Base-by-base conservation (phyloP, 306 rosid species). In the Abrus precatorius region DNA sequence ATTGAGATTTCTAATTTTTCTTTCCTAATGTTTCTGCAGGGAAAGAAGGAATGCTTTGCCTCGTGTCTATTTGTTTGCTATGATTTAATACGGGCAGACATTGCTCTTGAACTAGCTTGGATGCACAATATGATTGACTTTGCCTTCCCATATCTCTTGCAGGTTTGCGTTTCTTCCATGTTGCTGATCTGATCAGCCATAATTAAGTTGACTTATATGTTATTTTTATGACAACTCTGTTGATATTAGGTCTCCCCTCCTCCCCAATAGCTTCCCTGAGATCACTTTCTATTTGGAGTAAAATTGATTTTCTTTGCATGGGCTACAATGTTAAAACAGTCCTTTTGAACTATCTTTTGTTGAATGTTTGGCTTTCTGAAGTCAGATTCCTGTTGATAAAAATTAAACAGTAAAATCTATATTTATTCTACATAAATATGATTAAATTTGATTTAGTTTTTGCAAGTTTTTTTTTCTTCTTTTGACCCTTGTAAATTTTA, bases 1-100 rank as follows among this genome's bases (percentile, higher is more conserved):
- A 27, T 36, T 48, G 77, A 54, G 12, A 78, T 77, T 73, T 54
- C 76, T 79, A 53, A 79, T 74, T 83, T 34, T 30, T 44, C 34
- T 67, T 84, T 83, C 70, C 73, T 13, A 68, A 13, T 84, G n/a
- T 64, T 62, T 41, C 44, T 82, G 79, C 97, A 96, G 99, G 98
- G 97, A 81, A 96, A 96, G 98, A 96, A 93, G 84, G 99, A 96
- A 85, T 96, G 99, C 91, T 96, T 93, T 78, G 99, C 99, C 6
- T 93, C 99, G 1, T 96, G 99, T 77, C 97, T 96, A 84, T 96
- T 96, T 77, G 99, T 96, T 80, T 96, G 99, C 77, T 96, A 96
- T 12, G 98, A 96, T 85, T 85, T 96, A 53, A 89, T 96, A 34
- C 92, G 99, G 69, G 85, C 91, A 0, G 99, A 96, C 43, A 76